phyloP scores from a whole-genome alignment of 176 grass and related monocot genomes.

The Otatea glauca region DNA sequence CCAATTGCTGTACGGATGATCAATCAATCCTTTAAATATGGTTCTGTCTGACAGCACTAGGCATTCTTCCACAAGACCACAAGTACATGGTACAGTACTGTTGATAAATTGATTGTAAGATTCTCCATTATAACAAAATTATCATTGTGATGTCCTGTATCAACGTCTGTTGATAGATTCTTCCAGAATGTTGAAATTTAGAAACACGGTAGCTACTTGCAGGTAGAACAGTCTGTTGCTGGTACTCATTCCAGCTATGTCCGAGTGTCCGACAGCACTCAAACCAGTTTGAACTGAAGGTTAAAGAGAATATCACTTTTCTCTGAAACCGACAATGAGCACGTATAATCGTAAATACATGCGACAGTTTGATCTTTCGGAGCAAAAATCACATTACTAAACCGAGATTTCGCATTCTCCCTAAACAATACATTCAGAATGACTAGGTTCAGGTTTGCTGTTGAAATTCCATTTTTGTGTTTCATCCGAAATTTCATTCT shows the following conservation, averaged over 20 bases:
- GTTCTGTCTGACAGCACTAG: neutral
- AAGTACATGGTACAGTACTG: neutral
- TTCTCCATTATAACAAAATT: neutral
- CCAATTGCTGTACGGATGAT: no score
- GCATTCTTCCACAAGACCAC: neutral
- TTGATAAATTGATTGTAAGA: neutral
- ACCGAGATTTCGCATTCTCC: no score
- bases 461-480: no score
- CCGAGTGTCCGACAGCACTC: conserved; percentile 70
- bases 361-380: no score
- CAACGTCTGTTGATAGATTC: neutral
- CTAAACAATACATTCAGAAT: no score
- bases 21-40: neutral
- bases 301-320: conserved; percentile 29
- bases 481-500: no score
- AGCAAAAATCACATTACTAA: no score
- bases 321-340: no score
- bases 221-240: conserved; percentile 86
- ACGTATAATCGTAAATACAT: no score
- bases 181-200: conserved; percentile 53
- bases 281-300: conserved; percentile 83
- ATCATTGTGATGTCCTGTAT: no score
- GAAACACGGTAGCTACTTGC: conserved; percentile 92
- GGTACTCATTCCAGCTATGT: conserved; percentile 95
- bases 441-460: no score